Evolutionary conservation across 2,329 filamentous ascomycete species (phyloP), one percentile per base, ranked within the genome.

Genomic region (Xylariaceae sp.): DNA sequence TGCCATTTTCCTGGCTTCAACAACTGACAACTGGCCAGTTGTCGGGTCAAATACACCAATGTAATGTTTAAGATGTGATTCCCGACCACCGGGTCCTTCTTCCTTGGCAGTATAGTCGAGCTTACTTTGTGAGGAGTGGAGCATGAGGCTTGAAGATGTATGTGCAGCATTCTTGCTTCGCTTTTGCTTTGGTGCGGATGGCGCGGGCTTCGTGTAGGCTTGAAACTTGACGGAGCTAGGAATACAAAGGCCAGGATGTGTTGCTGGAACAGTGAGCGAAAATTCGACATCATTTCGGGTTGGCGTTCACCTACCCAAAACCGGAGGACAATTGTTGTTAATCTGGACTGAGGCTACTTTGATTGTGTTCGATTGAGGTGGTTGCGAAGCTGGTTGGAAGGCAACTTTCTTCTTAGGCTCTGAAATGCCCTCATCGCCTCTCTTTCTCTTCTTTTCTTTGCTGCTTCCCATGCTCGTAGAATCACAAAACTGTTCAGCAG

Each of bases 1-100:
- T 23, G 81, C 75, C 79, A 88, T 83, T 72, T 82, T 87, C 69
- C 83, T 84, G 13, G 83, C 83, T 64, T 86, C 79, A 15, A 87
- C 75, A 27, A 88, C 76, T 60, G 86, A 75, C 36, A 88, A 68
- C 59, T 81, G 75, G 16, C 82, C 82, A 0, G 81, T 84, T 27
- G 76, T 72, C 0, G 83, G 81, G 61, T 89, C 84, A 57, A 82
- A 87, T 4, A 88, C 73, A 13, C 84, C 86, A 23, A 89, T 71
- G 65, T 85, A 89, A 68, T 88, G 84, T 48, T 83, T 86, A 39
- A 86, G 59, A 3, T 81, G 66, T 4, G 74, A 67, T 50, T 79
- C 73, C 10, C 67, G 63, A 9, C 71, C 73, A 21, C 70, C 69
- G 1, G 65, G 64, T 10, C 73, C 72, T 43, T 82, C 79, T 65